Percentiles rank a stretch among this genome's conserved stretches.
Evolutionary conservation across 169 alveolate genomes (phyloP).

Genomic region (Plasmodium coatneyi): DNA sequence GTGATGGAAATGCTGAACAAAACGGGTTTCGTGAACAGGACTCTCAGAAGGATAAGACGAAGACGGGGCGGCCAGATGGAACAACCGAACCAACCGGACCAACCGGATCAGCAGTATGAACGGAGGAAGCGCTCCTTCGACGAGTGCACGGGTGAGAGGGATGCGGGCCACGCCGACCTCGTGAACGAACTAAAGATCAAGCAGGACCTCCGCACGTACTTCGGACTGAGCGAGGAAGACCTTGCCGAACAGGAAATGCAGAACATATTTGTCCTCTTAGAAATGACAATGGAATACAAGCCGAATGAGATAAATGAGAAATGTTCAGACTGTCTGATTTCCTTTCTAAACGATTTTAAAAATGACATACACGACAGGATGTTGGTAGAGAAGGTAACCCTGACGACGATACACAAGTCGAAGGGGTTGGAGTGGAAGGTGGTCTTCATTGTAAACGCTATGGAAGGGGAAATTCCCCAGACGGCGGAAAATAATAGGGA

Average conservation of each 20-base stretch:
- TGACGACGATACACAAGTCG: conserved; percentile 86
- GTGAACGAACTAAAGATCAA: conserved; percentile 5
- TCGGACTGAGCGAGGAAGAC: conserved; percentile 26
- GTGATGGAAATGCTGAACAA: conserved; percentile 29
- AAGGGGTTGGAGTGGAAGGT: conserved; percentile 90
- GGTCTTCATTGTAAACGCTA: conserved; percentile 83
- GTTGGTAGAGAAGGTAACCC: conserved; percentile 79
- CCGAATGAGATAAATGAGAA: conserved; percentile 17
- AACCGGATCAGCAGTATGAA: neutral
- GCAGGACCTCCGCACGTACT: conserved; percentile 33
- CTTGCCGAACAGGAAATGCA: conserved; percentile 25
- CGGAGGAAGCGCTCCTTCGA: conserved; percentile 18
- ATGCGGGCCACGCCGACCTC: neutral
- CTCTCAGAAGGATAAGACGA: conserved; percentile 6
- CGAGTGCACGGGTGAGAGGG: neutral
- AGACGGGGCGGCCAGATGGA: neutral
- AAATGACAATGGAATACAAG: conserved; percentile 19
- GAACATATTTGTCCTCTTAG: conserved; percentile 36
- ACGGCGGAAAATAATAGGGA: conserved; percentile 22
- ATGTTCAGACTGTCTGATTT: conserved; percentile 39
- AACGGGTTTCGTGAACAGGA: conserved; percentile 10
- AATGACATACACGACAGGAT: conserved; percentile 67
- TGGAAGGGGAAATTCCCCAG: conserved; percentile 82
- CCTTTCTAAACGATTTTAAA: conserved; percentile 48
- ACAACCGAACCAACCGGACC: neutral